Conservation (phyloP, 164 flowering plant species). For the Annona squamosa region DNA sequence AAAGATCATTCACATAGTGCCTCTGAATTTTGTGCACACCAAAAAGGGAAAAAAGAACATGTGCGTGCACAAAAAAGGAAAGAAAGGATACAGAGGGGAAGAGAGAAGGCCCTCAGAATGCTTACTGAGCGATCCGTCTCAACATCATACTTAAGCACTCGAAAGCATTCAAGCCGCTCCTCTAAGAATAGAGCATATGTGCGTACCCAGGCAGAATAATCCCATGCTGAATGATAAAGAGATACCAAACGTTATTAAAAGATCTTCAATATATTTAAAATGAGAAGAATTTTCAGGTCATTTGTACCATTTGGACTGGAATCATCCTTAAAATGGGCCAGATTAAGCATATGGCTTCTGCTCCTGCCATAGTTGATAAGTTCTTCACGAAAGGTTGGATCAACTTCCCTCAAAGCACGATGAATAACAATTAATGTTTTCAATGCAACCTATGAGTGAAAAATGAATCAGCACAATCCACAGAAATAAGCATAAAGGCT, state of each 20-base stretch:
- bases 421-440: conserved; percentile 89
- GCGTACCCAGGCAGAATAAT: conserved; percentile 97
- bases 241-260: conserved; percentile 7
- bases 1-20: background rate
- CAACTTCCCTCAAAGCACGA: conserved; percentile 97
- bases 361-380: conserved; percentile 80
- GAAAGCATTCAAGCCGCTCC: conserved; percentile 88
- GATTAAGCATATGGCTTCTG: conserved; percentile 82
- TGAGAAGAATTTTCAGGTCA: conserved; percentile 2
- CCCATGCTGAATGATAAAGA: conserved; percentile 72
- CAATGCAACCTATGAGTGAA: conserved; percentile 68
- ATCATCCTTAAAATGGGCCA: conserved; percentile 95
- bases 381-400: conserved; percentile 89
- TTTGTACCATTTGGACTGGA: conserved; percentile 85
- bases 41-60: background rate
- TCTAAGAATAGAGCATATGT: conserved; percentile 87
- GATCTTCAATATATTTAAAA: background rate
- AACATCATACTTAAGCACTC: conserved; percentile 76
- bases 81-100: background rate
- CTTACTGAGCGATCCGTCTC: conserved; percentile 81
- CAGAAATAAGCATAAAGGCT: background rate
- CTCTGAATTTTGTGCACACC: background rate
- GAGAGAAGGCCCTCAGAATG: background rate
- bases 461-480: conserved; percentile 7
- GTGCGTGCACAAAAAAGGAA: background rate